Conservation (phyloP, 495 filamentous ascomycete genomes). For the Daldinia caldariorum region DNA sequence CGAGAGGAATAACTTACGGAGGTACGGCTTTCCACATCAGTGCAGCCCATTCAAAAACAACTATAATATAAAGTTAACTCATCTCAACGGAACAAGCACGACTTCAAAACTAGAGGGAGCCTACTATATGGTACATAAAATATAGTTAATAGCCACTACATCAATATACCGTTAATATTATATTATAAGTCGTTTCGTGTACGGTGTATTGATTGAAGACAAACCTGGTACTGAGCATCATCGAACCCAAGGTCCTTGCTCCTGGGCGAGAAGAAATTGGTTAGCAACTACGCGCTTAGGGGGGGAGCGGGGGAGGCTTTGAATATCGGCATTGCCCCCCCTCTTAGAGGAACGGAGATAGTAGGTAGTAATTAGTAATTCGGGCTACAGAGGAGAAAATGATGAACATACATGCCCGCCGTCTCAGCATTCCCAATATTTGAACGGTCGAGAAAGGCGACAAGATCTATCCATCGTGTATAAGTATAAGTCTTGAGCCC, state of each 20-base stretch:
- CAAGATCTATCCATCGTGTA: slow-evolving; percentile 59
- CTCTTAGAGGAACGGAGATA: no score
- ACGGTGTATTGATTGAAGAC: neutral
- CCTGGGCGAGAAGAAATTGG: slow-evolving; percentile 10
- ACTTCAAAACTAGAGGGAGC: slow-evolving; percentile 5
- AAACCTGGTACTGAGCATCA: slow-evolving; percentile 52
- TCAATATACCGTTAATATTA: slow-evolving; percentile 1
- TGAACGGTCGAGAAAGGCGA: slow-evolving; percentile 74
- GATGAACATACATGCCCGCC: slow-evolving; percentile 53
- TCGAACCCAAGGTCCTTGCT: slow-evolving; percentile 53
- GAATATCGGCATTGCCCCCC: no score
- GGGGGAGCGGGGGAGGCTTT: neutral
- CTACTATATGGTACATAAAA: slow-evolving; percentile 75
- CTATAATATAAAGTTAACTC: slow-evolving; percentile 52
- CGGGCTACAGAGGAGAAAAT: neutral
- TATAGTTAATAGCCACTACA: slow-evolving; percentile 78
- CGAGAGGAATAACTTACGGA: slow-evolving; percentile 46
- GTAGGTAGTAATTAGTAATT: no score
- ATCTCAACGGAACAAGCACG: neutral
- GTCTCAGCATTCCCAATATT: slow-evolving; percentile 75
- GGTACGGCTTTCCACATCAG: slow-evolving; percentile 78
- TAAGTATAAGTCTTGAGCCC: slow-evolving; percentile 17
- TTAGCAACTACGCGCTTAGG: slow-evolving; percentile 8
- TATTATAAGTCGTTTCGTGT: neutral
- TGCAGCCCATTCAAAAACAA: slow-evolving; percentile 73